Evolutionary conservation across 2,329 filamentous ascomycete species (phyloP), one percentile per base, ranked within the genome.

Genomic region (Diaporthe helianthi): DNA sequence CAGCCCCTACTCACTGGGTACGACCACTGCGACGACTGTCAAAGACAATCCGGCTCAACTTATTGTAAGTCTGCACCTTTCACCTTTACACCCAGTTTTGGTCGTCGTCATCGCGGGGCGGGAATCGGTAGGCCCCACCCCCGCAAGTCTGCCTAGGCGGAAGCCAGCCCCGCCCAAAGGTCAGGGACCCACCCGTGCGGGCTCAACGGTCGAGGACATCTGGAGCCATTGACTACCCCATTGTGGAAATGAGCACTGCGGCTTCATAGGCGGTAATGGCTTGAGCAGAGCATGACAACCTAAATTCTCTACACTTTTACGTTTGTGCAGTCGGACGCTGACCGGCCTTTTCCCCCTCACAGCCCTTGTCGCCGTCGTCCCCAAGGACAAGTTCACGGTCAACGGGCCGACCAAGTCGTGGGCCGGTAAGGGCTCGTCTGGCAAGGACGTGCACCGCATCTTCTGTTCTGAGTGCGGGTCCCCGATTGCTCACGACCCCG

Each of bases 1-100:
- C 80, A 79, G 60, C 85, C 85, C 65, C 76, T 86, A 67, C 52
- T 86, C 78, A 87, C 86, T 64, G 89, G 86, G 72, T 91, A 92
- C 78, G 90, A 92, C 77, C 89, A 92, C 83, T 92, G 89, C 76
- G 89, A 92, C 76, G 89, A 91, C 80, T 92, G 89, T 84, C 89
- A 92, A 80, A 88, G 89, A 76, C 89, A 92, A 81, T 86, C 81
- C 63, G 89, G 89, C 73, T 91, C 88, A 22, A 90, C 89, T 69
- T 92, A 92, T 79, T 91, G 87, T 89, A 79, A 72, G 85, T 77
- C 58, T 24, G 17, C 6, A 51, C 7, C 22, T 26, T 41, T 22
- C 6, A 51, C 7, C 22, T 26, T 41, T 22, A 61, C 41, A 49
- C n/a, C 38, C 33, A 41, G 65, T 33, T 29, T 38, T n/a, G 60